phyloP scores from a whole-genome alignment of 192 early-diverging fungal species.

The Coemansia guatemalensis region DNA sequence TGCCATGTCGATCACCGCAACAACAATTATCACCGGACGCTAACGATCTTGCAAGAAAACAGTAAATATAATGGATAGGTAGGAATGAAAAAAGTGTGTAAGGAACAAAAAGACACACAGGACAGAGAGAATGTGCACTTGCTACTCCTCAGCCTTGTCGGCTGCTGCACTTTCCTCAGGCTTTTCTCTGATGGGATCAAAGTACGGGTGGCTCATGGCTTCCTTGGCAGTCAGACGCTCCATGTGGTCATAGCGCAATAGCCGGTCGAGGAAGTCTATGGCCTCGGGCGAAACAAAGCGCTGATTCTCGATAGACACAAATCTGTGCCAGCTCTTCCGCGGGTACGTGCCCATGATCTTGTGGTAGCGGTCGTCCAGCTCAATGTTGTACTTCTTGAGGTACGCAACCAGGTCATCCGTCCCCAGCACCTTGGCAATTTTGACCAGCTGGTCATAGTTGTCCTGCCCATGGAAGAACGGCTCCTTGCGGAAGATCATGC shows the following conservation, averaged over 20 bases:
- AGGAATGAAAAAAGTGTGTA: not conserved
- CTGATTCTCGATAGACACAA: slow-evolving; percentile 82
- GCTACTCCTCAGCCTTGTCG: slow-evolving; percentile 17
- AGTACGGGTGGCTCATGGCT: slow-evolving; percentile 91
- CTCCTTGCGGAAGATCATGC: slow-evolving; percentile 99
- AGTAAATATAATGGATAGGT: not conserved
- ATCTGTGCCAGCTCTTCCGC: slow-evolving; percentile 83
- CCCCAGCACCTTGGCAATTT: slow-evolving; percentile 96
- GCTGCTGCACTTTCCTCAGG: slow-evolving; percentile 11
- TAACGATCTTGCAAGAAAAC: not conserved
- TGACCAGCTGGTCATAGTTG: slow-evolving; percentile 99
- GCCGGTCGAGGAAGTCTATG: slow-evolving; percentile 85
- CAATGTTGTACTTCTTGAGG: slow-evolving; percentile 93
- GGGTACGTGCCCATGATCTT: slow-evolving; percentile 91
- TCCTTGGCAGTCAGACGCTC: slow-evolving; percentile 83
- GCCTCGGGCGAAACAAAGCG: slow-evolving; percentile 80
- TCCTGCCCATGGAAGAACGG: slow-evolving; percentile 99
- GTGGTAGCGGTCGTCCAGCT: slow-evolving; percentile 87
- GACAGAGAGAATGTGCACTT: not conserved
- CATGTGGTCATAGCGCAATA: slow-evolving; percentile 93
- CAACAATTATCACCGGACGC: not conserved
- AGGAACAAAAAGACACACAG: not conserved
- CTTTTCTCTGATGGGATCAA: slow-evolving; percentile 54
- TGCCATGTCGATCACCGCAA: not conserved
- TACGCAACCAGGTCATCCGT: slow-evolving; percentile 94